Evolutionary conservation across 345 rosid species (phyloP), one percentile per base, ranked within the genome.

Genomic region (Salix suchowensis): DNA sequence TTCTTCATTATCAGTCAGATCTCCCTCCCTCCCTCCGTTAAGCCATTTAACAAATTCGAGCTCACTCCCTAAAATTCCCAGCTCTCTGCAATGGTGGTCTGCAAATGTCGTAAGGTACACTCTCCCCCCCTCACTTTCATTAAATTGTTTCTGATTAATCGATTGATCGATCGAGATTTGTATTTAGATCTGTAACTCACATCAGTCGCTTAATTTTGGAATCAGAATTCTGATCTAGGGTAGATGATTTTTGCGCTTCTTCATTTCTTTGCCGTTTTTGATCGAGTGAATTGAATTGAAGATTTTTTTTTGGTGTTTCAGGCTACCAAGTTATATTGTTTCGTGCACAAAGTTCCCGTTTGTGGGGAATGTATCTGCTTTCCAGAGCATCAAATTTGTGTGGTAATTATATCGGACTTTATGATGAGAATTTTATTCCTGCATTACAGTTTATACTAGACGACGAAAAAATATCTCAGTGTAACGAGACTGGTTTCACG

Each of bases 311-410:
- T 60, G 65, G 23, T 83, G 75, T 83, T 83, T 62, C 91, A 96
- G 99, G 98, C 99, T 77, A 96, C 98, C 7, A 95, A 93, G 84
- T 78, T 95, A 40, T 95, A 95, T 79, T 95, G 98, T 84, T 95
- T 93, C 74, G 98, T 95, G 77, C 98, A 95, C 88, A 95, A 95
- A 86, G 97, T 90, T 74, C 98, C 98, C 37, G 97, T 95, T 77
- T 95, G 98, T 40, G 97, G 98, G 37, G 98, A 95, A 82, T 95
- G 98, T 82, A 82, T 96, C 78, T 94, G 98, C 85, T 94, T 89
- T 82, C 90, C 91, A 7, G 99, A 96, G 91, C 99, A 94, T 84
- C 96, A 87, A 82, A 89, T 88, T 73, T 96, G 99, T 16, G 99
- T 94, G 85, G 99, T 96, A 88, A 78, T 11, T 70, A n/a, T 61